These are phyloP conservation scores for Solanum pinnatisectum DNA, from an alignment of 257 asterid species.

Conservation along the genomic window DNA sequence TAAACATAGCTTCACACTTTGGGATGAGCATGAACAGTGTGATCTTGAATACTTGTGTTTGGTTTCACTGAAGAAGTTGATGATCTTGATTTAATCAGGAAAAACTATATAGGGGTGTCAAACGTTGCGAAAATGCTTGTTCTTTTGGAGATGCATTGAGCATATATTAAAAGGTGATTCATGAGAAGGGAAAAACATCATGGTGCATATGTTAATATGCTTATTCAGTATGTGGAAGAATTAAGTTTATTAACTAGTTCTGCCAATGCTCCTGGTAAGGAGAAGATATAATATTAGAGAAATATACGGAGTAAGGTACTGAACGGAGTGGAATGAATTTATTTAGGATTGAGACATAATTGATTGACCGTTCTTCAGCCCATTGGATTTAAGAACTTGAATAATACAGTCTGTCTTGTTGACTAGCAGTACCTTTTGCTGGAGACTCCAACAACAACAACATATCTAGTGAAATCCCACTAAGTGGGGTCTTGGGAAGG, in stretches of 20 bases:
- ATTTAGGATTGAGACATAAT: background rate
- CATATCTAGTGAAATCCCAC: no score
- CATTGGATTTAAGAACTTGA: background rate
- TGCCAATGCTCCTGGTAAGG: background rate
- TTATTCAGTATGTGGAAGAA: background rate
- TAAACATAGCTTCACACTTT: background rate
- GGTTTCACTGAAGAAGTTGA: background rate
- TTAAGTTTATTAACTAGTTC: background rate
- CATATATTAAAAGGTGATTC: background rate
- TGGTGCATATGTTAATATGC: background rate
- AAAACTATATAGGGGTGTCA: background rate
- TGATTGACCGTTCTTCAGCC: background rate
- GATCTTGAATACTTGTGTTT: background rate
- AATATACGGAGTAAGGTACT: background rate
- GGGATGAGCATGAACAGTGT: background rate
- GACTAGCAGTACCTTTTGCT: background rate
- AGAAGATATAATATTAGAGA: background rate
- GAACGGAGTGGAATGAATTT: background rate
- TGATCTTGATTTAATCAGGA: background rate
- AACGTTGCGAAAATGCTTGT: background rate
- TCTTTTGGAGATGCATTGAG: background rate
- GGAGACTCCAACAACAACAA: background rate
- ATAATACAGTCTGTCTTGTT: background rate
- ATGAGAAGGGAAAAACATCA: background rate
- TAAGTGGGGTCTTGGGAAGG: no score